Base-by-base conservation (phyloP, 2,329 filamentous ascomycete species). In the Exophiala aquamarina region DNA sequence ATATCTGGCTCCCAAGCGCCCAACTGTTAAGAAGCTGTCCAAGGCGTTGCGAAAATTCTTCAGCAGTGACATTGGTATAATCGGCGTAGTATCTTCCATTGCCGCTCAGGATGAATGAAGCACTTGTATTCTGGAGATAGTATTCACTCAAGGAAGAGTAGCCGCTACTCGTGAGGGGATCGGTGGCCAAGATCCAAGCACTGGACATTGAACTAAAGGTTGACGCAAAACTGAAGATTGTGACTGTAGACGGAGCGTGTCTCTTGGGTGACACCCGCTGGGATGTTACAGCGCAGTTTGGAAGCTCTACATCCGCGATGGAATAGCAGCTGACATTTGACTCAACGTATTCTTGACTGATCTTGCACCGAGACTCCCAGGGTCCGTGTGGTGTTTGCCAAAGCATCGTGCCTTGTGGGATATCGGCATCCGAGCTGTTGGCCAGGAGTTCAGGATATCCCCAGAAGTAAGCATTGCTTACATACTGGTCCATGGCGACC, bases 21-120 rank as follows among this genome's bases (percentile, higher is more conserved):
- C 50, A 53, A 2, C 52, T 55, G 36, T 57, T 57, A 13, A 52
- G 26, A 2, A 57, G 45, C 31, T 50, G 52, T 20, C 47, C 49
- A 21, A 57, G 55, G 10, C 55, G 52, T 33, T 45, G 47, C 13
- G 52, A 54, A 18, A 57, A 42, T 33, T 55, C 34, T 13, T 40
- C 31, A 8, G 48, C 52, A 5, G 44, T 54, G 9, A 57, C 50
- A 35, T 54, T 51, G 28, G 29, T 15, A 32, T 53, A 57, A 37
- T 48, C 44, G 17, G 51, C 44, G 34, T 54, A 50, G 3, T 48
- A 33, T 13, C 40, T 41, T 20, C 41, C 38, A 26, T 53, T 53
- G 31, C 50, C 50, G 23, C 46, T 49, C 10, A 53, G n/a, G 29
- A 53, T 53, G 42, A 53, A 53, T 11, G 37, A 26, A 2, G 50